phyloP scores from a whole-genome alignment of 345 rosid genomes.

The Cardamine occulta region DNA sequence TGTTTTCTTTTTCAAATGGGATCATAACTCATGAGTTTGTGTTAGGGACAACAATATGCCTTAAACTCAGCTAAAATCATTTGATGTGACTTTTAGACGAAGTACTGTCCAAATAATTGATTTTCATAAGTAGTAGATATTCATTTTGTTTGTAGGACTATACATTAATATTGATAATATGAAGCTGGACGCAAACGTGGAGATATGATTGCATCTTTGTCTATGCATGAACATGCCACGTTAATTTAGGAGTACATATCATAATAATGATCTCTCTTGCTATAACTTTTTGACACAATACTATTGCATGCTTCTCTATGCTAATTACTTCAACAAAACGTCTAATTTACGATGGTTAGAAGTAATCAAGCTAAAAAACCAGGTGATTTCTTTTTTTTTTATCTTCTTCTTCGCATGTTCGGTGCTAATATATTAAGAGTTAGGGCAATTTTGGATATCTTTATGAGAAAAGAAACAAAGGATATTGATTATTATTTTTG shows the following conservation, averaged over 20 bases:
- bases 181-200: slow-evolving; percentile 41
- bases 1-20: slow-evolving; percentile 5
- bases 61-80: slow-evolving; percentile 22
- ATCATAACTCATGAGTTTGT: slow-evolving; percentile 24
- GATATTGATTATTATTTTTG: not conserved
- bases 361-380: not conserved
- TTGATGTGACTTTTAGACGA: slow-evolving; percentile 24
- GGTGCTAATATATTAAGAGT: not conserved
- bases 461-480: not conserved
- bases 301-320: slow-evolving; percentile 43
- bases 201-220: slow-evolving; percentile 40
- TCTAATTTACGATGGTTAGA: not conserved
- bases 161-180: slow-evolving; percentile 11
- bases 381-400: not conserved
- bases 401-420: not conserved
- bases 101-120: slow-evolving; percentile 39
- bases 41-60: slow-evolving; percentile 35
- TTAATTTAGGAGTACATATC: slow-evolving; percentile 31
- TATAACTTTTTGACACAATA: slow-evolving; percentile 36
- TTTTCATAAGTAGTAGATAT: slow-evolving; percentile 29
- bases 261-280: slow-evolving; percentile 33
- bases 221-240: slow-evolving; percentile 42
- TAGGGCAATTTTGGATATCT: not conserved
- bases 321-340: slow-evolving; percentile 25
- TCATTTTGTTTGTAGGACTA: slow-evolving; percentile 33